A percentile compares a stretch with the other conserved stretches of the same genome.
phyloP scores from a whole-genome alignment of 2,329 filamentous ascomycete genomes.

The Thelonectria blattea region DNA sequence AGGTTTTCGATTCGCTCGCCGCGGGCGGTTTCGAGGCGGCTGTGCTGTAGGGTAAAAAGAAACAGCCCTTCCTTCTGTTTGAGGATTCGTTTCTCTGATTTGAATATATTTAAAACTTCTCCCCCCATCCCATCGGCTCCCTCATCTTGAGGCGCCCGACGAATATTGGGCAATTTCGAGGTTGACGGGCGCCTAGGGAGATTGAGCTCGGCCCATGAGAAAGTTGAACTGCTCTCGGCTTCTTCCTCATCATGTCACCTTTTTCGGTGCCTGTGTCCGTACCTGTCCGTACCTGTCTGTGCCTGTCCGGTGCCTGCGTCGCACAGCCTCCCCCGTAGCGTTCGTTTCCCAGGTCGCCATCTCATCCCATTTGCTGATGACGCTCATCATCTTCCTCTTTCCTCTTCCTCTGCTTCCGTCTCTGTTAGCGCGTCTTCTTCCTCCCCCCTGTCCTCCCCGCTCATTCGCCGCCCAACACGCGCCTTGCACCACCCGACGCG shows the following conservation, averaged over 20 bases:
- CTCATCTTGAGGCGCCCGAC: constrained; percentile 21
- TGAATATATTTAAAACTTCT: background rate
- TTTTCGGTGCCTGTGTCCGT: too few species aligned
- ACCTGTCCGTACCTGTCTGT: background rate
- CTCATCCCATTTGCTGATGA: background rate
- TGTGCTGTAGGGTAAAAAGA: constrained; percentile 9
- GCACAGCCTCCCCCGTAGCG: constrained; percentile 20
- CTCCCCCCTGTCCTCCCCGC: constrained; percentile 6
- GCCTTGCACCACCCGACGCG: constrained; percentile 24
- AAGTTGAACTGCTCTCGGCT: constrained; percentile 5
- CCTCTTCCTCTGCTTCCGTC: background rate
- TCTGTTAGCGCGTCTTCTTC: constrained; percentile 7
- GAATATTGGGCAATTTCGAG: too few species aligned
- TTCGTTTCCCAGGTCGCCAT: constrained; percentile 2
- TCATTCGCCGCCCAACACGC: constrained; percentile 34
- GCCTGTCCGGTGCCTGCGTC: background rate
- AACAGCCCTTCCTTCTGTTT: too few species aligned
- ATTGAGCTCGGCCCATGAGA: constrained; percentile 32
- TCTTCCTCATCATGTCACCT: background rate
- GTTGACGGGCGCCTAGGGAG: constrained; percentile 33
- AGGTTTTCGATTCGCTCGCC: constrained; percentile 1
- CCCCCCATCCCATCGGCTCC: background rate
- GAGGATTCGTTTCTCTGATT: background rate
- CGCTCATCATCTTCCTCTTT: background rate
- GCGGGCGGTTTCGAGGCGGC: background rate